Evolutionary conservation across 257 asterid species (phyloP), one percentile per base, ranked within the genome.

Genomic region (Salvia splendens): DNA sequence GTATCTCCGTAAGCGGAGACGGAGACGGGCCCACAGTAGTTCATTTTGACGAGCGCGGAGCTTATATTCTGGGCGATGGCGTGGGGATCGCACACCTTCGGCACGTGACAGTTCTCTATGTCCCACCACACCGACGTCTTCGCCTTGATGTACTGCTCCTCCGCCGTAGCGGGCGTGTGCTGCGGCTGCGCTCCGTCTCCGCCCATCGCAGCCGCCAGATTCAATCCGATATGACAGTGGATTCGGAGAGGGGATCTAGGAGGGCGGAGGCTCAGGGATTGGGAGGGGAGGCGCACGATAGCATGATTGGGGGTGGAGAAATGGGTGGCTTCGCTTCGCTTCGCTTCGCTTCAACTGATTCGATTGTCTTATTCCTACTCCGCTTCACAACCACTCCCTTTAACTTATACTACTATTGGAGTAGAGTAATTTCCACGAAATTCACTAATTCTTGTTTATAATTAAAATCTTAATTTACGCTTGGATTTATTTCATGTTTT

Each of bases 71-170:
- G 87, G 1, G 98, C 98, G 61, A 92, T 89, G 65, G 82, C 69
- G 75, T 87, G 91, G 47, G 98, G 87, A 59, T 87, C 92, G 75
- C 79, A 84, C 6, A 73, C 71, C 67, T 82, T 86, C 0, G 95
- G 92, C 45, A 89, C 98, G 56, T 86, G 95, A 65, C 98, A 92
- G 74, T 92, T 92, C 82, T 92, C 98, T 38, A 92, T 87, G 77
- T 92, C 98, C 98, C 98, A 92, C 97, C 97, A 91, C 36, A 91
- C 96, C 47, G 97, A 91, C 17, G 81, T 73, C 85, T 87, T 88
- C 58, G 95, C 91, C 82, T 77, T 74, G 30, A 81, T 70, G 79
- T 91, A 91, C 85, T 84, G 95, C 64, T 81, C 78, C 82, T 91
- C 97, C 61, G 96, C 87, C 78, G 78, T 55, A 4, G 38, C 33